Base-by-base conservation (phyloP, 768 basidiomycete genomes). In the Boletus pseudo-olivaceus region DNA sequence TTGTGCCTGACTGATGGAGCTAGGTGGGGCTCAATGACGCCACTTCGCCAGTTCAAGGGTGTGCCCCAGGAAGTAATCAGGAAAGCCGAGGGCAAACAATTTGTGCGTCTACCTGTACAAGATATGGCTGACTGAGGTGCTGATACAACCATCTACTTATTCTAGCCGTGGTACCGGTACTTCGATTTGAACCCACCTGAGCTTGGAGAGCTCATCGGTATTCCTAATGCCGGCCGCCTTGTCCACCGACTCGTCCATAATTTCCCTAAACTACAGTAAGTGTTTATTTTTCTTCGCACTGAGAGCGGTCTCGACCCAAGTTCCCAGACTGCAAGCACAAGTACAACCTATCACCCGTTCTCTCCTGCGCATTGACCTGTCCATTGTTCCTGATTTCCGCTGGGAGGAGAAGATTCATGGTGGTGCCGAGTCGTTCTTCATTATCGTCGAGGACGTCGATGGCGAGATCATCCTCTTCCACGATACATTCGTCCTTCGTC, bases 1-100 rank as follows among this genome's bases (percentile, higher is more conserved):
- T 17, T 6, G 26, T 33, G 41, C 19, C 37, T 53, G 34, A 49
- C 32, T 37, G 20, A 53, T 37, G 39, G 60, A 19, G 43, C 29
- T 51, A 94, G 91, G 89, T 98, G 96, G 96, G 85, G 86, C 33
- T 94, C 94, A 0, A 98, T 98, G 95, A 94, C 95, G 0, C 95
- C 96, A 8, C 78, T 98, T 35, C 82, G 97, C 35, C 97, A 99
- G 68, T 98, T 98, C 79, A 93, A 88, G 69, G 87, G 88, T 60
- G 87, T 96, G 0, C 95, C 93, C 0, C 69, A 79, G 19, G 92
- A 96, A 44, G 85, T 96, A 33, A 76, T 95, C 45, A 76, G 90
- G 27, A 93, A 95, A 65, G 94, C 95, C 0, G 96, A 98, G 71
- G 88, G 91, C 15, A 98, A 98, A 69, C 96, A 98, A 80, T 98